A percentile compares a stretch with the other conserved stretches of the same genome.
These are phyloP conservation scores for Solanum rostratum DNA, from an alignment of 257 asterid species.

Conservation along the genomic window DNA sequence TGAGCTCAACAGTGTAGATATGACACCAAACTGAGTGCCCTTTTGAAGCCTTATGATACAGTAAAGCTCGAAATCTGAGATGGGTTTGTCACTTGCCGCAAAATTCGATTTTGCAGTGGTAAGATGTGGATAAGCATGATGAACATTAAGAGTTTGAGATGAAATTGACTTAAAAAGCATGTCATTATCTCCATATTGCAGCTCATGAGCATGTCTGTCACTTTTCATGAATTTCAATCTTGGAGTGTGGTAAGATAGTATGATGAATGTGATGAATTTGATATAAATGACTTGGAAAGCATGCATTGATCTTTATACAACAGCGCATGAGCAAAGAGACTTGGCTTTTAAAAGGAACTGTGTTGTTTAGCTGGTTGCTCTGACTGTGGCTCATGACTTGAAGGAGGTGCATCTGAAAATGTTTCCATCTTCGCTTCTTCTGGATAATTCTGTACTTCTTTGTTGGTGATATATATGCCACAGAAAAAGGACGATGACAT, in stretches of 20 bases:
- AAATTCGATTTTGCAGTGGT: neutral
- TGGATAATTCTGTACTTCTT: neutral
- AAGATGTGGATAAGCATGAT: neutral
- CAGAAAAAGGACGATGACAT: neutral
- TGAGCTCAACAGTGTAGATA: constrained; percentile 6
- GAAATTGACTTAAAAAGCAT: neutral
- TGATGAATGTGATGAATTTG: neutral
- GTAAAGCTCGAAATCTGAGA: neutral
- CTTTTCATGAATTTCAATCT: neutral
- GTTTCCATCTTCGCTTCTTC: neutral
- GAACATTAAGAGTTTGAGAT: neutral
- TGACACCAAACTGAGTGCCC: neutral
- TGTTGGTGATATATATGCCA: neutral
- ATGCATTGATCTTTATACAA: neutral
- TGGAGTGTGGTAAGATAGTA: neutral
- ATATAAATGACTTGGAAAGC: neutral
- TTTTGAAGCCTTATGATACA: neutral
- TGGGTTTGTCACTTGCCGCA: neutral
- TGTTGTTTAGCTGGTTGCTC: neutral
- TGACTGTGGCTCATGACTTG: neutral
- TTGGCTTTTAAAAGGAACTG: neutral
- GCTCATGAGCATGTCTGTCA: neutral
- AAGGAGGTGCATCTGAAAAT: neutral
- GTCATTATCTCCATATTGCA: neutral
- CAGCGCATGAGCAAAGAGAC: neutral